These are phyloP conservation scores for Ceratocystiopsis brevicomis DNA, from an alignment of 2,329 filamentous ascomycete species.

Conservation along the genomic window DNA sequence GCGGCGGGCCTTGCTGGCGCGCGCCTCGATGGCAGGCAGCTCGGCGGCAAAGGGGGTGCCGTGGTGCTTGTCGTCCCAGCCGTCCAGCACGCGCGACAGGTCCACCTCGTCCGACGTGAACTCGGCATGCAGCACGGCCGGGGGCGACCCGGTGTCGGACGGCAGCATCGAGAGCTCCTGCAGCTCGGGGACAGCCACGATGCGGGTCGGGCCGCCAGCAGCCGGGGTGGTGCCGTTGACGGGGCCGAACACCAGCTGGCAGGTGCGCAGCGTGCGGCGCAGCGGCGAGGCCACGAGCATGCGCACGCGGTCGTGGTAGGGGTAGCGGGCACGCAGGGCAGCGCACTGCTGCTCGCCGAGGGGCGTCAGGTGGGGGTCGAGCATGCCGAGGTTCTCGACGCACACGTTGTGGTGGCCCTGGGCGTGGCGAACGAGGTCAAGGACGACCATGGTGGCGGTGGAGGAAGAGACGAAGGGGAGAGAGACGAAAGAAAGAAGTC, in stretches of 20 bases:
- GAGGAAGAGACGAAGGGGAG: background rate
- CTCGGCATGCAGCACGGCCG: constrained; percentile 35
- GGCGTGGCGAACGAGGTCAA: constrained; percentile 55
- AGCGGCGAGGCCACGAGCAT: constrained; percentile 63
- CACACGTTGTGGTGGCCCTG: constrained; percentile 68
- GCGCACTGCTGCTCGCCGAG: constrained; percentile 60
- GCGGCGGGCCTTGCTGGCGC: constrained; percentile 40
- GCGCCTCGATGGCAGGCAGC: constrained; percentile 33
- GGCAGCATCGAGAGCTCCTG: constrained; percentile 62
- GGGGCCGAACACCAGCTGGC: constrained; percentile 47
- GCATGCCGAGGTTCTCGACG: constrained; percentile 48
- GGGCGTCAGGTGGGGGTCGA: constrained; percentile 61
- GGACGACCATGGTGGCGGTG: constrained; percentile 6
- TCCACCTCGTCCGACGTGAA: constrained; percentile 44
- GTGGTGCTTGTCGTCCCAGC: constrained; percentile 52
- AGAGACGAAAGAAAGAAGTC: background rate
- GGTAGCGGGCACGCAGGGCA: constrained; percentile 41
- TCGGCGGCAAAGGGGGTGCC: constrained; percentile 27
- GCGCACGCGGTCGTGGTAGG: constrained; percentile 44
- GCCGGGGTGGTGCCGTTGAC: constrained; percentile 25
- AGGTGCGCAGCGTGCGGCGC: constrained; percentile 63
- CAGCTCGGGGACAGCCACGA: constrained; percentile 52
- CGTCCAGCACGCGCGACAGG: constrained; percentile 36
- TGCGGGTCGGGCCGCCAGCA: constrained; percentile 24
- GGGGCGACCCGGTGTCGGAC: constrained; percentile 54